phyloP scores from a whole-genome alignment of 495 filamentous ascomycete genomes.

The Daldinia caldariorum region DNA sequence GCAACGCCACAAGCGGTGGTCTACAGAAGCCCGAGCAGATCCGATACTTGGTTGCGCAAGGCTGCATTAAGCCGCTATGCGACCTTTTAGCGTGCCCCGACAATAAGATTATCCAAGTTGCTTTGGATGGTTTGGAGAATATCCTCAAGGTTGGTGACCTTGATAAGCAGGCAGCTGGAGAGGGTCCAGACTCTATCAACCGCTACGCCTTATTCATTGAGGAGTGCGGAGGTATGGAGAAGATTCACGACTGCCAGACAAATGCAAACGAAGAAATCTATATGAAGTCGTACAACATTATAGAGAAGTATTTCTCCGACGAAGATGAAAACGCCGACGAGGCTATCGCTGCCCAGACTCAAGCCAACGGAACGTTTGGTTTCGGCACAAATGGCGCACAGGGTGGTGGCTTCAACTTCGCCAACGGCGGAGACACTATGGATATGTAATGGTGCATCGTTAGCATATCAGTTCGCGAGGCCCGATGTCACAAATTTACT shows the following conservation, averaged over 20 bases:
- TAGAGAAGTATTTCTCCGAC: conserved; percentile 99
- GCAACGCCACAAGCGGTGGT: conserved; percentile 96
- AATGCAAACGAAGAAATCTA: conserved; percentile 99
- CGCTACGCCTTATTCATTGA: conserved; percentile 98
- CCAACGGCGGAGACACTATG: conserved; percentile 93
- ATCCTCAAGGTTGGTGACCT: conserved; percentile 99
- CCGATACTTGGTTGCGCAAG: conserved; percentile 88
- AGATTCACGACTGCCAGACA: conserved; percentile 99
- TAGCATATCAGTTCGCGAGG: conserved; percentile 13
- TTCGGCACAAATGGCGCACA: conserved; percentile 80
- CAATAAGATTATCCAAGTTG: conserved; percentile 99
- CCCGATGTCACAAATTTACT: conserved; percentile 35
- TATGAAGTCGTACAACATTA: conserved; percentile 99
- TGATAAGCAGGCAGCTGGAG: conserved; percentile 87
- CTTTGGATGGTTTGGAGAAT: conserved; percentile 97
- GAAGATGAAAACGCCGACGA: conserved; percentile 89
- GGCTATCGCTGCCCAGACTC: conserved; percentile 61
- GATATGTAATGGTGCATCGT: conserved; percentile 79
- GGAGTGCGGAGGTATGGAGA: conserved; percentile 99
- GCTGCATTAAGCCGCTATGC: conserved; percentile 97
- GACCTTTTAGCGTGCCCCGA: conserved; percentile 96
- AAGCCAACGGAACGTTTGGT: conserved; percentile 79
- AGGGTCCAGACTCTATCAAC: conserved; percentile 84
- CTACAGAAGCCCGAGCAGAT: conserved; percentile 99
- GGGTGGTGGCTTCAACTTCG: conserved; percentile 89